These are phyloP conservation scores for Sclerotinia nivalis DNA, from an alignment of 2,329 filamentous ascomycete genomes.

Conservation along the genomic window DNA sequence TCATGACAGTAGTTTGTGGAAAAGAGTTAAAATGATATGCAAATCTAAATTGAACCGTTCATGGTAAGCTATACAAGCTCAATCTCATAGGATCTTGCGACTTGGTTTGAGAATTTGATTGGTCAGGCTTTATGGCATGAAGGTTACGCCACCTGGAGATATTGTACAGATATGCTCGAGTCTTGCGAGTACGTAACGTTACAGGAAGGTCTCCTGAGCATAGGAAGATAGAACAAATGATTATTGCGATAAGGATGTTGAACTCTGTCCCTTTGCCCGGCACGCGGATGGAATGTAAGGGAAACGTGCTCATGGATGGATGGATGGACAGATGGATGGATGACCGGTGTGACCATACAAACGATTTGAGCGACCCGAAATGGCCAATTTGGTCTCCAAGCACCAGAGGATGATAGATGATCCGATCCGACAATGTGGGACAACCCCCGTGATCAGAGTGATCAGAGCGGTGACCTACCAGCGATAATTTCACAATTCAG, in stretches of 20 bases:
- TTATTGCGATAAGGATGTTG: neutral
- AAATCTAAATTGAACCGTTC: too few relatives aligned
- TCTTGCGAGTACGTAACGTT: neutral
- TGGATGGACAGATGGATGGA: neutral
- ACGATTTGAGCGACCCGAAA: neutral
- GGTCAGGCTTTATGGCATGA: too few relatives aligned
- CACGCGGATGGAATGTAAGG: slow-evolving; percentile 2
- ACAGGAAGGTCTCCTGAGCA: slow-evolving; percentile 10
- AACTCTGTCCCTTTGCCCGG: neutral
- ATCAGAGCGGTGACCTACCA: slow-evolving; percentile 56
- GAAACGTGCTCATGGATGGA: neutral
- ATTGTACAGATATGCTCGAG: neutral
- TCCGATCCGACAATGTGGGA: neutral
- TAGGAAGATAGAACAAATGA: neutral
- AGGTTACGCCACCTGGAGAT: neutral
- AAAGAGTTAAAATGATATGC: too few relatives aligned
- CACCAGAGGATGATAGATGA: neutral
- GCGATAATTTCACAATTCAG: slow-evolving; percentile 61
- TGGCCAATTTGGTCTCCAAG: neutral
- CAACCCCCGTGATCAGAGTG: neutral
- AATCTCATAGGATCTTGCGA: too few relatives aligned
- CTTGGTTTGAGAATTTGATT: too few relatives aligned
- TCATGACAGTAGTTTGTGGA: too few relatives aligned
- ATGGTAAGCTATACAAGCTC: too few relatives aligned
- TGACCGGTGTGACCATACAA: neutral